Conservation (phyloP, 805 yeast species). For the Kodamaea nitidulidarum region DNA sequence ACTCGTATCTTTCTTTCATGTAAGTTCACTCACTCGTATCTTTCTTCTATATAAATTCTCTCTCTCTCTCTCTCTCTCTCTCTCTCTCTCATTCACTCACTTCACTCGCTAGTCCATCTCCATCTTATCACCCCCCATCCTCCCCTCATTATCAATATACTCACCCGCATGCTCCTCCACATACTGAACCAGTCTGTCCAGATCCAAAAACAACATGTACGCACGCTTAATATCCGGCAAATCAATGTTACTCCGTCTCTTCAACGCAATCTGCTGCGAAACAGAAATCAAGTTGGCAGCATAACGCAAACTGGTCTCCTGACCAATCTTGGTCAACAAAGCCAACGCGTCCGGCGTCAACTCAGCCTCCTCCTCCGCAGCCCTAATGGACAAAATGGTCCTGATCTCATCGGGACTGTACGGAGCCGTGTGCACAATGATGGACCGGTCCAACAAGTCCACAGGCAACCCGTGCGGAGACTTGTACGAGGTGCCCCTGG, state of each 20-base stretch:
- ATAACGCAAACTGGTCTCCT: conserved; percentile 87
- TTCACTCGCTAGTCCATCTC: conserved; percentile 24
- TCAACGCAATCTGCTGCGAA: conserved; percentile 78
- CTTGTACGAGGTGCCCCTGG: conserved; percentile 89
- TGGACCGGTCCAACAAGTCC: conserved; percentile 89
- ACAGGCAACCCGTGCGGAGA: conserved; percentile 98
- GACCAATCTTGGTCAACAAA: conserved; percentile 82
- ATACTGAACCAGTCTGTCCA: conserved; percentile 83
- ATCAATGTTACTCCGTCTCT: conserved; percentile 71
- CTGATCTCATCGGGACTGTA: conserved; percentile 82
- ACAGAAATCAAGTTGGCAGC: conserved; percentile 90
- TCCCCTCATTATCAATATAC: conserved; percentile 77
- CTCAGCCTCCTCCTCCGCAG: conserved; percentile 91
- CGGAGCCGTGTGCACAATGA: conserved; percentile 80
- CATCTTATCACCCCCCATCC: conserved; percentile 37
- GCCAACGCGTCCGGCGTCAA: conserved; percentile 78
- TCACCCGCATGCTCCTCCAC: conserved; percentile 65
- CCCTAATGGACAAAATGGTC: conserved; percentile 81
- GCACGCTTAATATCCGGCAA: conserved; percentile 82
- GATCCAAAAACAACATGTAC: conserved; percentile 81
- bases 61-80: neutral
- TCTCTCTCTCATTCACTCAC: neutral
- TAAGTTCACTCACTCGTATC: no score
- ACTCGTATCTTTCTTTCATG: no score
- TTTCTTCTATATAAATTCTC: neutral